Evolutionary conservation across 257 asterid species (phyloP).

Genomic region (Solanum paucissectum): DNA sequence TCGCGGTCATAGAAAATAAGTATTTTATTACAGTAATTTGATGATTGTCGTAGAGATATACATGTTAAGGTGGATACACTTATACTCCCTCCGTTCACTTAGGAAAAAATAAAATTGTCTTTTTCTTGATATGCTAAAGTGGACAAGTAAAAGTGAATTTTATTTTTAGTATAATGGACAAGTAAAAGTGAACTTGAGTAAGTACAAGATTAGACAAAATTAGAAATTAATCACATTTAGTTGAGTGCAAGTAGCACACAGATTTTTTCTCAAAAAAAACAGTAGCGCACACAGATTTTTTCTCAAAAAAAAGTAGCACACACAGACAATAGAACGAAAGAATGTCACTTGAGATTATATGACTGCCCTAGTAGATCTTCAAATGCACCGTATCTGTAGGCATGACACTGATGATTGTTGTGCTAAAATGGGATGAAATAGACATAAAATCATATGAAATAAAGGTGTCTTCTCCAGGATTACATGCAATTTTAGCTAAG

Average conservation of each 20-base stretch:
- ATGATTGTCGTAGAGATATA: neutral
- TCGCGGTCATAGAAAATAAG: neutral
- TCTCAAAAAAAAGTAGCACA: no score
- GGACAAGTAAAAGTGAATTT: neutral
- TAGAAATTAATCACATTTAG: neutral
- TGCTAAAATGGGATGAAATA: neutral
- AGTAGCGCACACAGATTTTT: no score
- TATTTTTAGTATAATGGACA: neutral
- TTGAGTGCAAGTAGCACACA: neutral
- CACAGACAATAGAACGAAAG: neutral
- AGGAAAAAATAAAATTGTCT: neutral
- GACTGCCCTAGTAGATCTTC: neutral
- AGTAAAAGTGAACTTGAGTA: neutral
- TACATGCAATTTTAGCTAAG: neutral
- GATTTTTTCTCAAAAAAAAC: no score
- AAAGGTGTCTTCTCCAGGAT: neutral
- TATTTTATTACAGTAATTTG: neutral
- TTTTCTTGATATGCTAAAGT: neutral
- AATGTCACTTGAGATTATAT: neutral
- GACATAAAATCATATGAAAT: neutral
- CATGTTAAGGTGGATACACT: neutral
- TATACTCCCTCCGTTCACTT: neutral
- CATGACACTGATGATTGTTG: neutral
- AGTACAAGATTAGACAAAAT: neutral
- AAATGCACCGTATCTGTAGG: neutral